phyloP scores from a whole-genome alignment of 2,329 filamentous ascomycete species.

The Aspergillus sp. region DNA sequence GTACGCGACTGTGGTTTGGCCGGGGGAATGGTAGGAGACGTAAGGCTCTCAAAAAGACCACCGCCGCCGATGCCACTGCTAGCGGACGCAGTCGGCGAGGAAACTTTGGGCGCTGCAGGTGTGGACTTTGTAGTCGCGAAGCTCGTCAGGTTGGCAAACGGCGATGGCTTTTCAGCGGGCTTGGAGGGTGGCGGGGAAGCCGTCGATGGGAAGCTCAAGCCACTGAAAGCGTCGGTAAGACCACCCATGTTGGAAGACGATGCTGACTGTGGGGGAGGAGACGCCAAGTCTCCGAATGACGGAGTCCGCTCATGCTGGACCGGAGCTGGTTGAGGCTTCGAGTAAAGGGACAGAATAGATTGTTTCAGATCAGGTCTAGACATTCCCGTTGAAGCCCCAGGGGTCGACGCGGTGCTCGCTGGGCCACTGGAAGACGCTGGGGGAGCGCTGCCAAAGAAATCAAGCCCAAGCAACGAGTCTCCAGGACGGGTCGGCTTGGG shows the following conservation, averaged over 20 bases:
- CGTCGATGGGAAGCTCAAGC: constrained; percentile 60
- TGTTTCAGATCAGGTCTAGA: constrained; percentile 94
- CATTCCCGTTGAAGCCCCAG: constrained; percentile 56
- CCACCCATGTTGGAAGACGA: constrained; percentile 53
- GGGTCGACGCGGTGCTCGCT: constrained; percentile 72
- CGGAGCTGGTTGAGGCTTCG: constrained; percentile 66
- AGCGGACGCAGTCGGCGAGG: constrained; percentile 49
- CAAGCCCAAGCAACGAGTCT: constrained; percentile 85
- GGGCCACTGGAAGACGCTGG: constrained; percentile 69
- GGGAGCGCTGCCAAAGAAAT: constrained; percentile 78
- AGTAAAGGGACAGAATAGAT: constrained; percentile 93
- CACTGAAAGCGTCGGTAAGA: constrained; percentile 77
- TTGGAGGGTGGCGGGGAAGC: constrained; percentile 37
- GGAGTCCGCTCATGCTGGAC: constrained; percentile 57
- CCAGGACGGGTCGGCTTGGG: constrained; percentile 64
- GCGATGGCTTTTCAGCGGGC: constrained; percentile 53
- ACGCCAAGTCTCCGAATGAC: constrained; percentile 68
- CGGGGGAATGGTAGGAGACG: constrained; percentile 58
- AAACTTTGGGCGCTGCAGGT: constrained; percentile 46
- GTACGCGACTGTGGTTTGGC: constrained; percentile 41
- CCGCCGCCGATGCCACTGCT: constrained; percentile 73
- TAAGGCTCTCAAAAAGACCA: constrained; percentile 72
- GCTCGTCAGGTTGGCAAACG: constrained; percentile 62
- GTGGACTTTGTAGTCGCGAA: constrained; percentile 48
- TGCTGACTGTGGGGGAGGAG: constrained; percentile 38